Percentiles rank a stretch among this genome's conserved stretches.
Evolutionary conservation across 257 asterid species (phyloP).

Genomic region (Forsythia viridissima): DNA sequence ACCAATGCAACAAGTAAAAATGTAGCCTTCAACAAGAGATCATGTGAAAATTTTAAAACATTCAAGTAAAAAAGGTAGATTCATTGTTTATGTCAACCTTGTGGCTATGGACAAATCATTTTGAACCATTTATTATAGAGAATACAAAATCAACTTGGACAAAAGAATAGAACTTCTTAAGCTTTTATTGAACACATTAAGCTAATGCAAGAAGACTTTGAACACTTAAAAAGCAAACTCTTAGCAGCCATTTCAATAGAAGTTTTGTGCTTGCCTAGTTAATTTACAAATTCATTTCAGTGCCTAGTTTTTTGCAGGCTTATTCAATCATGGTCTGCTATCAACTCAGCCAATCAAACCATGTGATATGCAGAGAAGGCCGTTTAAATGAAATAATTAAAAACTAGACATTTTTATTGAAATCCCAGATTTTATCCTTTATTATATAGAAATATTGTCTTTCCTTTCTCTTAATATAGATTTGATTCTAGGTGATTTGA

Average conservation of each 20-base stretch:
- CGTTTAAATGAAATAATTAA: background rate
- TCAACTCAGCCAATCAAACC: background rate
- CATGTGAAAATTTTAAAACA: slow-evolving; percentile 2
- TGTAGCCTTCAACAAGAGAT: slow-evolving; percentile 3
- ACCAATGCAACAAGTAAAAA: slow-evolving; percentile 15
- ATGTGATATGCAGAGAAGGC: background rate
- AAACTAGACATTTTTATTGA: background rate
- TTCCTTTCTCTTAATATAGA: too few species aligned
- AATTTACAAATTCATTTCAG: background rate
- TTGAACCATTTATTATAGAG: background rate
- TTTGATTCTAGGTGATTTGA: too few species aligned
- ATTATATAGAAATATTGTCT: too few species aligned
- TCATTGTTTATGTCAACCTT: slow-evolving; percentile 7
- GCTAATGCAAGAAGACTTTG: background rate
- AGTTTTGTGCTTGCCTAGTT: background rate
- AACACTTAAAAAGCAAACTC: background rate
- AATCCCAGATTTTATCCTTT: too few species aligned
- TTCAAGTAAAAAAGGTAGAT: slow-evolving; percentile 10
- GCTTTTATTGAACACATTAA: background rate
- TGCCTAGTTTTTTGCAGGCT: background rate
- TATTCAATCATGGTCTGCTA: background rate
- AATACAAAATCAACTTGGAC: background rate
- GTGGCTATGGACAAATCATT: slow-evolving; percentile 1
- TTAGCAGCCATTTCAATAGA: slow-evolving; percentile 13
- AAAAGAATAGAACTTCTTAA: background rate